These are phyloP conservation scores for Didymella pinodella DNA, from an alignment of 2,329 filamentous ascomycete species.

Conservation along the genomic window DNA sequence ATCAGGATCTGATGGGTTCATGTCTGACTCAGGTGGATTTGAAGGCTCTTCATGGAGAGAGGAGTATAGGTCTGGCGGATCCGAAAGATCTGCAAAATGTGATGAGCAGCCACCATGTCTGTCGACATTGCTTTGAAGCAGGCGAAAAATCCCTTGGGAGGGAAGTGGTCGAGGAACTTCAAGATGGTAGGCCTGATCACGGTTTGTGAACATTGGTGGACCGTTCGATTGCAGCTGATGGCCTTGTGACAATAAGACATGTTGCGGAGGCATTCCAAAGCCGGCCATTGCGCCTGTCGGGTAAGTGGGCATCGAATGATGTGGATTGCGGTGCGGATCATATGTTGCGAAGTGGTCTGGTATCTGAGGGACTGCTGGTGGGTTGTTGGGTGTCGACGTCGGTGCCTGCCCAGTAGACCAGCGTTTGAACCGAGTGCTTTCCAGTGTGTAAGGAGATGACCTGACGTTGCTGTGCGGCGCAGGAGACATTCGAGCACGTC, in stretches of 20 bases:
- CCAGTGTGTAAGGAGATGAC: constrained; percentile 74
- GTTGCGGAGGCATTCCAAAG: constrained; percentile 45
- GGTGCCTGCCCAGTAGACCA: constrained; percentile 73
- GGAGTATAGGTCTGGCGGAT: constrained; percentile 79
- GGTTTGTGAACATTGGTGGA: constrained; percentile 56
- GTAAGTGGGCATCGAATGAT: constrained; percentile 52
- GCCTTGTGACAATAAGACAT: constrained; percentile 50
- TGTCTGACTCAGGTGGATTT: constrained; percentile 78
- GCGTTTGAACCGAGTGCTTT: constrained; percentile 72
- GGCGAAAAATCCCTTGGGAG: constrained; percentile 76
- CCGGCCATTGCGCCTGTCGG: constrained; percentile 43
- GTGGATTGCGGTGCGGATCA: constrained; percentile 62
- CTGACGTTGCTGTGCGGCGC: constrained; percentile 73
- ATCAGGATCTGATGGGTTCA: constrained; percentile 79
- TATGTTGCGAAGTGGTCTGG: constrained; percentile 70
- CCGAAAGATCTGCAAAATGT: constrained; percentile 76
- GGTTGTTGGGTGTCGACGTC: constrained; percentile 68
- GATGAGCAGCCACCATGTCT: constrained; percentile 67
- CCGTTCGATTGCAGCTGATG: constrained; percentile 64
- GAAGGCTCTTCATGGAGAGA: constrained; percentile 77
- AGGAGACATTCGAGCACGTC: constrained; percentile 74
- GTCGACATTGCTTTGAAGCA: constrained; percentile 78
- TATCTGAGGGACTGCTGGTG: constrained; percentile 64
- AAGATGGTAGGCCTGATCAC: constrained; percentile 60
- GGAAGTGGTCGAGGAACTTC: constrained; percentile 67